Percentiles rank a stretch among this genome's conserved stretches.
These are phyloP conservation scores for Henckelia pumila DNA, from an alignment of 257 asterid genomes.

Conservation along the genomic window DNA sequence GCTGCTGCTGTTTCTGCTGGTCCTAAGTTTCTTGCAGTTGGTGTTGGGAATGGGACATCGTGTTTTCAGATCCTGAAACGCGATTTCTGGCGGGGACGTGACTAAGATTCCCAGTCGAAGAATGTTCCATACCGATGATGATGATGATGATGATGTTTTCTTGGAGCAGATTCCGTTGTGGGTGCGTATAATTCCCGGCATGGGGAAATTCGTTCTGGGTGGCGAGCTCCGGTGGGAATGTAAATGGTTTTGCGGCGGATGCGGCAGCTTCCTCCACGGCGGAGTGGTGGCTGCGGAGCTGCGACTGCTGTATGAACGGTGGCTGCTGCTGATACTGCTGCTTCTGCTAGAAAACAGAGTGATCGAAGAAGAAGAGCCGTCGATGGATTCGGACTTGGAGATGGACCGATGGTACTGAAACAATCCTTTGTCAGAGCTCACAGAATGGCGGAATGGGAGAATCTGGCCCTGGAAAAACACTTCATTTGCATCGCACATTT, in stretches of 20 bases:
- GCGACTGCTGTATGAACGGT: slow-evolving; percentile 56
- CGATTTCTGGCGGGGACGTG: slow-evolving; percentile 64
- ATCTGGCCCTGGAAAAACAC: slow-evolving; percentile 77
- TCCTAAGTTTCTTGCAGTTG: slow-evolving; percentile 25
- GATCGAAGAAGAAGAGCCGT: slow-evolving; percentile 66
- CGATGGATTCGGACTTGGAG: slow-evolving; percentile 15
- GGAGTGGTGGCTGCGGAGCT: slow-evolving; percentile 21
- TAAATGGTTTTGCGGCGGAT: slow-evolving; percentile 42
- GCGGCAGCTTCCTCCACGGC: slow-evolving; percentile 18
- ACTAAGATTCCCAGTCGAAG: slow-evolving; percentile 49
- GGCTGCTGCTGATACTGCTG: slow-evolving; percentile 73
- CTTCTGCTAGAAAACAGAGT: slow-evolving; percentile 54
- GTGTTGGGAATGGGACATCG: slow-evolving; percentile 28
- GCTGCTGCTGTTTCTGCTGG: slow-evolving; percentile 33
- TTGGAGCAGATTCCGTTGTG: slow-evolving; percentile 5
- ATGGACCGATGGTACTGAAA: slow-evolving; percentile 9
- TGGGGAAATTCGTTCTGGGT: slow-evolving; percentile 43
- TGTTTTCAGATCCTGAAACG: slow-evolving; percentile 47
- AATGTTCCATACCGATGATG: slow-evolving; percentile 47
- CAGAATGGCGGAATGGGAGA: slow-evolving; percentile 62
- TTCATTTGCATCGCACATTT: slow-evolving; percentile 81
- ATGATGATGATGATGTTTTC: slow-evolving; percentile 26
- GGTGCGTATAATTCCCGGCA: slow-evolving; percentile 14
- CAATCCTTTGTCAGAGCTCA: slow-evolving; percentile 38
- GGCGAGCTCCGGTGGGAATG: slow-evolving; percentile 86